Evolutionary conservation across 106 monocot species (phyloP), one percentile per base, ranked within the genome.

Genomic region (Dendrobium huoshanense): DNA sequence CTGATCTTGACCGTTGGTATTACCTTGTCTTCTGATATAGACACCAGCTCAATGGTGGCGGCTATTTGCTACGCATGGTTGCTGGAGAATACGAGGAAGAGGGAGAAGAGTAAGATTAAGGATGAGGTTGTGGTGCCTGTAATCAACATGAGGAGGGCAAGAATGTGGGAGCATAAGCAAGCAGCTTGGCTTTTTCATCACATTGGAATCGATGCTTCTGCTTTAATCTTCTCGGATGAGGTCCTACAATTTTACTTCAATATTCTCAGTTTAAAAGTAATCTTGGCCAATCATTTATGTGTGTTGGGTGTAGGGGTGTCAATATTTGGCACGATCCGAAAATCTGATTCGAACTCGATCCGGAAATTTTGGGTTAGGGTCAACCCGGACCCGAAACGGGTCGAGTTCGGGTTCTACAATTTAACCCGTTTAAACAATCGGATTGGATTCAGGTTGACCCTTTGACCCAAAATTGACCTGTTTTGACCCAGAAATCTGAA

Each of bases 21-120:
- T 17, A 17, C 73, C 3, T 4, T 67, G 4, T 74, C 72, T n/a
- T 31, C 51, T 42, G 58, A 58, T 81, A 87, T 77, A 59, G 82
- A 45, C 3, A 75, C 82, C 54, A 90, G 88, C 54, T 90, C 90
- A 17, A 88, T 90, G 55, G 87, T 84, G 56, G 90, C 88, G 4
- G 85, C 88, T 3, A 84, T 90, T 65, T 79, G 90, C 77, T 90
- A 90, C 24, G 83, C 90, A 4, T 88, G 90, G 90, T 75, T 90
- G 37, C 65, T 88, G 51, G 86, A 81, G 84, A 90, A 87, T 75
- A 84, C 24, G 29, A 76, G 20, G 25, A 83, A 19, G 75, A 76
- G 67, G 61, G 72, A 37, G 49, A 58, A 68, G 51, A 81, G 25
- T 20, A 25, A 65, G 20, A 0, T 17, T 17, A 75, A 82, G 79